Conservation (phyloP, 2,329 filamentous ascomycete genomes). For the Plectosphaerella cucumerina region DNA sequence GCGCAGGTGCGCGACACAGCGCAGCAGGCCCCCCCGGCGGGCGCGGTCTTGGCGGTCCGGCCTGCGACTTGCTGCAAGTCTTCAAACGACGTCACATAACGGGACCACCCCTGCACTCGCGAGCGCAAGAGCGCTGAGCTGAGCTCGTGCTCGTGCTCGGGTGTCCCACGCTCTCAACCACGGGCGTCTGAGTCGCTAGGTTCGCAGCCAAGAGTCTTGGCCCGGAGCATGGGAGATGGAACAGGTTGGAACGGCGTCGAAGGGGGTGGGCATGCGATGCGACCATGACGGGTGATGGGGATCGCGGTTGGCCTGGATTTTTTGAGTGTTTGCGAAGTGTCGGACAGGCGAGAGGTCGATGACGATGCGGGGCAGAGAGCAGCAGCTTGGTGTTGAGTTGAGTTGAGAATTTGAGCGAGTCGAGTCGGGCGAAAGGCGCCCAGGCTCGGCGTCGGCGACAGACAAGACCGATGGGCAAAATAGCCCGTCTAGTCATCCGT, state of each 20-base stretch:
- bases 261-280: not conserved
- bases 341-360: not conserved
- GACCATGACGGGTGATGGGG: not conserved
- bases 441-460: too few species aligned
- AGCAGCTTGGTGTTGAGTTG: not conserved
- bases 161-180: not conserved
- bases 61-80: not conserved
- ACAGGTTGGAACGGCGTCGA: slow-evolving; percentile 3
- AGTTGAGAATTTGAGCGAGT: too few species aligned
- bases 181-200: not conserved
- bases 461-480: too few species aligned
- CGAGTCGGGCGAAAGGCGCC: too few species aligned
- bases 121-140: not conserved
- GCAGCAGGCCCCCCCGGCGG: not conserved
- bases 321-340: not conserved
- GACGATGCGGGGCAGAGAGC: not conserved
- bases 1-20: not conserved
- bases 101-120: slow-evolving; percentile 1
- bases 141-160: slow-evolving; percentile 1
- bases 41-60: not conserved
- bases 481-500: too few species aligned
- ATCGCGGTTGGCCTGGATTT: not conserved
- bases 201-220: slow-evolving; percentile 2
- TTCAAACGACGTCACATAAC: slow-evolving; percentile 3
- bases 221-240: not conserved